A percentile compares a stretch with the other conserved stretches of the same genome.
phyloP scores from a whole-genome alignment of 1,139 yeast genomes.

The Kazachstania sp. region DNA sequence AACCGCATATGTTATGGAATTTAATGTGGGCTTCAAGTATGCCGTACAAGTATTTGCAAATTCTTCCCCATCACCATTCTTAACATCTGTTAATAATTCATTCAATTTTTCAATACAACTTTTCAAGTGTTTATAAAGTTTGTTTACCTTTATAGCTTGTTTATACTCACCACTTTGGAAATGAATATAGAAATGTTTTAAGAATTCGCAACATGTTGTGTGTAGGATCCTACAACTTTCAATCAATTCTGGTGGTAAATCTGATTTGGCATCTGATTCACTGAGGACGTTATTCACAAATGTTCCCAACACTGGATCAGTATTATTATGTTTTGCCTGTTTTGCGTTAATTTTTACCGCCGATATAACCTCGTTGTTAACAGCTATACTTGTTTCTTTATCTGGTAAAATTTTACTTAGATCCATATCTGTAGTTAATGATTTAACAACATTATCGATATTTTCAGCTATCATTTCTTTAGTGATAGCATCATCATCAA shows the following conservation, averaged over 20 bases:
- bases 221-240: slow-evolving; percentile 46
- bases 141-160: slow-evolving; percentile 40
- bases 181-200: slow-evolving; percentile 63
- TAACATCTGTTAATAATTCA: slow-evolving; percentile 24
- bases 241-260: slow-evolving; percentile 27
- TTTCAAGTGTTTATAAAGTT: slow-evolving; percentile 39
- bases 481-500: slow-evolving; percentile 2
- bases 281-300: slow-evolving; percentile 19
- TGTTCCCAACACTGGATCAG: slow-evolving; percentile 24
- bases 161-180: slow-evolving; percentile 50
- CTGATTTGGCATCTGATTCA: slow-evolving; percentile 22
- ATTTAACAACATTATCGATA: slow-evolving; percentile 31
- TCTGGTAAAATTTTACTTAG: slow-evolving; percentile 21
- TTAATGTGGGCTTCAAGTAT: slow-evolving; percentile 23
- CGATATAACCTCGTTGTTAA: slow-evolving; percentile 33
- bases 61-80: slow-evolving; percentile 23
- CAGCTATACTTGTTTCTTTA: slow-evolving; percentile 16
- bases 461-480: slow-evolving; percentile 22
- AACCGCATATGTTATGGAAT: slow-evolving; percentile 25
- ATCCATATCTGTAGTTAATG: slow-evolving; percentile 19
- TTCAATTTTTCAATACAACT: slow-evolving; percentile 33
- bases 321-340: slow-evolving; percentile 41
- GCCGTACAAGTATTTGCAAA: slow-evolving; percentile 22
- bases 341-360: slow-evolving; percentile 51
- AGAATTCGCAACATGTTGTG: slow-evolving; percentile 60